Conservation (phyloP, 2,329 filamentous ascomycete genomes). For the Pseudocercospora eumusae region DNA sequence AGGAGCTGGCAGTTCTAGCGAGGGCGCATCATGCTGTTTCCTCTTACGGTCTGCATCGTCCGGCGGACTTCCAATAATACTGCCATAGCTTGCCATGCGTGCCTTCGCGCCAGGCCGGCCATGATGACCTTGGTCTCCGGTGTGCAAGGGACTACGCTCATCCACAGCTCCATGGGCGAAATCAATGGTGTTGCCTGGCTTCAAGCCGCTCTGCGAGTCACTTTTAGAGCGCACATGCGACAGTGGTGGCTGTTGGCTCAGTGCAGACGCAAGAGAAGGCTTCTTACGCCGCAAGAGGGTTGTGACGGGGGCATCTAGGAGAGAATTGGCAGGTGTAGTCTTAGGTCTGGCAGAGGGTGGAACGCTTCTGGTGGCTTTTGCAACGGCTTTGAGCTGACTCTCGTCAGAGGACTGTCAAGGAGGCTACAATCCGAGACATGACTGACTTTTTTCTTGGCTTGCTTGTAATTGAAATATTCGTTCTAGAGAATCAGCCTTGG, state of each 20-base stretch:
- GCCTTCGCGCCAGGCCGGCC: constrained; percentile 11
- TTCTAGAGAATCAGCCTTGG: constrained; percentile 35
- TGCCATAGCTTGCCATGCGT: constrained; percentile 60
- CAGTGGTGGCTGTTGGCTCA: not conserved
- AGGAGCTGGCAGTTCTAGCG: constrained; percentile 63
- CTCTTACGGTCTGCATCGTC: constrained; percentile 17
- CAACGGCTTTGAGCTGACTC: constrained; percentile 14
- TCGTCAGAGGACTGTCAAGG: not conserved
- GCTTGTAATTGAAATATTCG: constrained; percentile 93
- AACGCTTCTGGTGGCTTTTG: constrained; percentile 16
- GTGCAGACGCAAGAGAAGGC: constrained; percentile 8
- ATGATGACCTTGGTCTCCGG: constrained; percentile 14
- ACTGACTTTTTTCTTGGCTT: constrained; percentile 22
- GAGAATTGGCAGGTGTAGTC: constrained; percentile 18
- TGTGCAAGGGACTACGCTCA: constrained; percentile 37
- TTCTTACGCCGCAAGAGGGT: constrained; percentile 15
- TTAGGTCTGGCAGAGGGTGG: constrained; percentile 12
- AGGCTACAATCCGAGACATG: no score
- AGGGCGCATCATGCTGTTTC: constrained; percentile 44
- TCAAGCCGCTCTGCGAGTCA: constrained; percentile 11
- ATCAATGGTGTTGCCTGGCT: constrained; percentile 2
- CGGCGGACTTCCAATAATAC: constrained; percentile 61
- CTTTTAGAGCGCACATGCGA: constrained; percentile 19
- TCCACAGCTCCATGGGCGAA: constrained; percentile 12
- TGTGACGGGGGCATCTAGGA: constrained; percentile 20